Evolutionary conservation across 352 stramenopile species (phyloP), one percentile per base, ranked within the genome.

Genomic region (Plasmopara halstedii): DNA sequence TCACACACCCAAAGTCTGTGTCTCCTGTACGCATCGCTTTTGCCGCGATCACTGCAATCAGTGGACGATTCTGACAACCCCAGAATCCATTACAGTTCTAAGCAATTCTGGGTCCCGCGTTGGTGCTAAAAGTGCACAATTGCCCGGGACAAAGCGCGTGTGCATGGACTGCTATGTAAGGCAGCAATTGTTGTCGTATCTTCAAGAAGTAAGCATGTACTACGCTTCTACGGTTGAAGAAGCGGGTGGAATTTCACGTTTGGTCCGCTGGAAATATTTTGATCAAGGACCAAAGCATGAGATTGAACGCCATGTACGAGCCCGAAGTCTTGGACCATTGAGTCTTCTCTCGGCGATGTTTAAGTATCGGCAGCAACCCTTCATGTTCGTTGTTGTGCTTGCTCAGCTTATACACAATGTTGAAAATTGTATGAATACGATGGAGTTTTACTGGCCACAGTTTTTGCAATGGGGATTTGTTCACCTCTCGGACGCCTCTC

Each of bases 401-500:
- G 72, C 71, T 2, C 73, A 85, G 42, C 47, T 83, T 18, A 58
- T 81, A 22, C 61, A 80, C 44, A 73, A 72, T 33, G 64, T 82
- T 11, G 73, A 85, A 34, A 67, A 64, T 14, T 73, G 64, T 23
- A 37, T 72, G 19, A 67, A 77, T 27, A 72, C 65, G n/a, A 61
- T 85, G 29, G 71, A 78, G 36, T 81, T 85, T 36, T 83, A 81
- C 43, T 85, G 73, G 73, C 71, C 73, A 7, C 73, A 85, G 47
- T 70, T 84, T 23, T 56, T 85, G 17, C 71, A 83, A 21, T 85
- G 71, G 71, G 73, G 73, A 6, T 77, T 84, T 38, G 46, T 76
- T 0, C 60, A 81, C 26, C 34, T 79, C 0, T 48, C 35, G 1
- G 58, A 76, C 20, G 67, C 68, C 1, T 70, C 73, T 20, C 58